Evolutionary conservation across 1,284 basidiomycete species (phyloP).

Genomic region (Anthracocystis panici-leucophaei): DNA sequence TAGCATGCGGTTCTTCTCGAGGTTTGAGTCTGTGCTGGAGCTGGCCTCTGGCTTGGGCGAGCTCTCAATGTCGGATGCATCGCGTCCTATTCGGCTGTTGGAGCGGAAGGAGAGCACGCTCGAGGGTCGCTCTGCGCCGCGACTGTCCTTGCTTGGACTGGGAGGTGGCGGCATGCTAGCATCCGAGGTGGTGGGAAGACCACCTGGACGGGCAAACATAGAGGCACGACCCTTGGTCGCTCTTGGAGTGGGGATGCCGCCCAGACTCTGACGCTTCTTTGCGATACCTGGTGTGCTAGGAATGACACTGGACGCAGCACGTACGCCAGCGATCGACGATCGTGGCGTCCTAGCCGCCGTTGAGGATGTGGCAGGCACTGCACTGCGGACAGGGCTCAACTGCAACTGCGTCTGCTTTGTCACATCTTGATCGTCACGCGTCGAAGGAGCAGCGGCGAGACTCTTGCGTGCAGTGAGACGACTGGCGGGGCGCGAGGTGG

Average conservation of each 20-base stretch:
- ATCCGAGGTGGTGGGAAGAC: constrained; percentile 19
- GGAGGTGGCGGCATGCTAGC: constrained; percentile 54
- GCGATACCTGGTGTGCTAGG: constrained; percentile 31
- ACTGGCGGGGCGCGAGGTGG: constrained; percentile 46
- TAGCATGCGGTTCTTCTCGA: constrained; percentile 72
- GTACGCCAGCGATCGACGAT: constrained; percentile 34
- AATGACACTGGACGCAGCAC: constrained; percentile 22
- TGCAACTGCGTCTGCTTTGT: constrained; percentile 64
- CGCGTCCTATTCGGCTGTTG: constrained; percentile 38
- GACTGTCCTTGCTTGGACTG: constrained; percentile 47
- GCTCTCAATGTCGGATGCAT: constrained; percentile 21
- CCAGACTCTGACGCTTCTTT: constrained; percentile 48
- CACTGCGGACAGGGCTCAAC: constrained; percentile 22
- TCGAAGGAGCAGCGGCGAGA: constrained; percentile 22
- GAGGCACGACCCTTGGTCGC: constrained; percentile 53
- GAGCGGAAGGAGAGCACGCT: constrained; percentile 47
- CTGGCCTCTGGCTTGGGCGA: constrained; percentile 25
- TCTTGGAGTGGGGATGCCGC: constrained; percentile 46
- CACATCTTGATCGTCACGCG: constrained; percentile 27
- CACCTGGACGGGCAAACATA: constrained; percentile 48
- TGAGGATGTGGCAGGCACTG: constrained; percentile 18
- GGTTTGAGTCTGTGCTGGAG: constrained; percentile 27
- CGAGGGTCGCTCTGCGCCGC: constrained; percentile 17
- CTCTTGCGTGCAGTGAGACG: constrained; percentile 55
- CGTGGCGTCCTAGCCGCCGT: constrained; percentile 34